Evolutionary conservation across 2,329 filamentous ascomycete species (phyloP).

Genomic region (Fusarium protoensiforme): DNA sequence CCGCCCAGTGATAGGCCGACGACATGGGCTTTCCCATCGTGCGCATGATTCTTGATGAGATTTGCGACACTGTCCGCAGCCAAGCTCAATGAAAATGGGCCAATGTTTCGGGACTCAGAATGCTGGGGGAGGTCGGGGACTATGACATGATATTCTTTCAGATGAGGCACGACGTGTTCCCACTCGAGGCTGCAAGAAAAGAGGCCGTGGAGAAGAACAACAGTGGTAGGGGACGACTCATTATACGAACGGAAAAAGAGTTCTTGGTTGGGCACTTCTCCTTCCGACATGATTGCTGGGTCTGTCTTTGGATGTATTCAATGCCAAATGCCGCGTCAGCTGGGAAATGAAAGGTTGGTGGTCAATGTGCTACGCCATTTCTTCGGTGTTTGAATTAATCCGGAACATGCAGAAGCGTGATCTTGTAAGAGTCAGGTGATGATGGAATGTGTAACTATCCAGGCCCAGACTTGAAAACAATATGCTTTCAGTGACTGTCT

Average conservation of each 20-base stretch:
- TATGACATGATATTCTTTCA: neutral
- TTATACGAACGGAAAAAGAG: neutral
- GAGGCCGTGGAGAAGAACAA: neutral
- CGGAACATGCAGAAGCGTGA: neutral
- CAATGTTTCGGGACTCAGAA: neutral
- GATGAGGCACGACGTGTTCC: neutral
- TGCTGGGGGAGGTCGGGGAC: neutral
- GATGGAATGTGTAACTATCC: neutral
- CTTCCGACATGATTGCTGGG: neutral
- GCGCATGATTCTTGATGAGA: conserved; percentile 49
- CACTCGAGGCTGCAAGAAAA: neutral
- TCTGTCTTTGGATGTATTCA: neutral
- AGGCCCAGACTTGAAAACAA: neutral
- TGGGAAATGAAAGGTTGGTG: neutral
- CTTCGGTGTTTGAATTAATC: neutral
- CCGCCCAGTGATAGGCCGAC: conserved; percentile 50
- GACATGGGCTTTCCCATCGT: conserved; percentile 49
- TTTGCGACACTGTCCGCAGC: conserved; percentile 37
- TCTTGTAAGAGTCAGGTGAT: neutral
- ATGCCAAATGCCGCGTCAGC: neutral
- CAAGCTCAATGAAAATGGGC: neutral
- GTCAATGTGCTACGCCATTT: neutral
- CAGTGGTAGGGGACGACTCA: neutral
- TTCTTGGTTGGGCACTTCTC: neutral
- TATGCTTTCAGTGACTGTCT: neutral